A percentile compares a stretch with the other conserved stretches of the same genome.
Conservation (phyloP, 2,329 filamentous ascomycete species). For the Cladosporium sp. region DNA sequence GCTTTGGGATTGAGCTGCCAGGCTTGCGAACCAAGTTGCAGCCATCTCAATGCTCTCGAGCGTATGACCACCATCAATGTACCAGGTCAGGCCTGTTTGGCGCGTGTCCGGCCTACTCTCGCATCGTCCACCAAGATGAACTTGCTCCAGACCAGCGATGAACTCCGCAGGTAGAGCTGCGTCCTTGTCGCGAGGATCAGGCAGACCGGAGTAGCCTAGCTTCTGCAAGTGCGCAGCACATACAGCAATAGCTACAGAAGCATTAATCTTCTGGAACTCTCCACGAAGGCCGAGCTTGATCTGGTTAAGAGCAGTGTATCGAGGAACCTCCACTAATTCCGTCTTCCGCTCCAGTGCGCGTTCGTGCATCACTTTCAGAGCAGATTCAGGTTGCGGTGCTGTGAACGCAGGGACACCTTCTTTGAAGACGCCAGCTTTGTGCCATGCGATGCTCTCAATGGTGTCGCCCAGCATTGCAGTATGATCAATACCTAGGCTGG, state of each 20-base stretch:
- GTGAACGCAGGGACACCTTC: slow-evolving; percentile 59
- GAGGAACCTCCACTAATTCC: slow-evolving; percentile 45
- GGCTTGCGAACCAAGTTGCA: slow-evolving; percentile 68
- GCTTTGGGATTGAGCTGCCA: slow-evolving; percentile 25
- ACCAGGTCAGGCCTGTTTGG: slow-evolving; percentile 60
- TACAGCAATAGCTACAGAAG: slow-evolving; percentile 56
- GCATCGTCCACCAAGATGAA: slow-evolving; percentile 71
- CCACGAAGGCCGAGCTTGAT: slow-evolving; percentile 57
- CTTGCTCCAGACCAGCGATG: slow-evolving; percentile 59
- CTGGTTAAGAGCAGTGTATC: slow-evolving; percentile 45
- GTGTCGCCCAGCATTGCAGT: slow-evolving; percentile 74
- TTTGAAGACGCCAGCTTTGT: slow-evolving; percentile 88
- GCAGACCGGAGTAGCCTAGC: slow-evolving; percentile 40
- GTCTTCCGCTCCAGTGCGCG: slow-evolving; percentile 50
- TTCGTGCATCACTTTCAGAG: slow-evolving; percentile 53
- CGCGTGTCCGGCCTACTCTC: slow-evolving; percentile 59
- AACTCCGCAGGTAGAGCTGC: slow-evolving; percentile 57
- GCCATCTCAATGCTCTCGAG: slow-evolving; percentile 74
- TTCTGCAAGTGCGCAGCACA: slow-evolving; percentile 55
- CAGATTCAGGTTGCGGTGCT: slow-evolving; percentile 52
- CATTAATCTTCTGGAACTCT: slow-evolving; percentile 61
- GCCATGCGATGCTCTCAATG: slow-evolving; percentile 81
- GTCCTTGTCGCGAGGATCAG: slow-evolving; percentile 36
- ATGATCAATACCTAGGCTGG: slow-evolving; percentile 82
- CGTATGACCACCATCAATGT: slow-evolving; percentile 85